Conservation (phyloP, 2,329 filamentous ascomycete genomes). For the Trichoderma guizhouense region DNA sequence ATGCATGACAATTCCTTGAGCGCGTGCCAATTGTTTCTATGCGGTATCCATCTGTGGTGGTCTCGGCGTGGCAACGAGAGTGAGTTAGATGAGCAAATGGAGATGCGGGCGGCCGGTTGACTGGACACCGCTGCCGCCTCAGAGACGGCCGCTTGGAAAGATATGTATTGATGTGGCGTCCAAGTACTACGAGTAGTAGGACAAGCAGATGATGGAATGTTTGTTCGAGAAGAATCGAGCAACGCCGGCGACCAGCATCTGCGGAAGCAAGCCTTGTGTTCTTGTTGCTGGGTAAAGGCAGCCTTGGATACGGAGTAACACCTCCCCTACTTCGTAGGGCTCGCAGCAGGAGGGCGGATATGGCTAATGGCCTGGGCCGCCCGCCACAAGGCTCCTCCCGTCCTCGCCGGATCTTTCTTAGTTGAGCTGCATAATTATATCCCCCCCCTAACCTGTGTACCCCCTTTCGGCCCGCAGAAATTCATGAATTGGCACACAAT, state of each 20-base stretch:
- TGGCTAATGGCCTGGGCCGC: conserved; percentile 20
- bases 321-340: conserved; percentile 5
- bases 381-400: conserved; percentile 36
- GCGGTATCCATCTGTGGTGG: background rate
- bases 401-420: conserved; percentile 27
- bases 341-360: conserved; percentile 3
- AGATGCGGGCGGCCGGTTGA: background rate
- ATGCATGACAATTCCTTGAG: background rate
- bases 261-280: background rate
- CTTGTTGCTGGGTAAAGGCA: background rate
- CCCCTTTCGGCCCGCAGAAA: conserved; percentile 7
- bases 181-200: background rate
- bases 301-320: background rate
- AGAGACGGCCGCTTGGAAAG: background rate
- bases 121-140: background rate
- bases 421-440: conserved; percentile 17
- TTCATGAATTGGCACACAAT: conserved; percentile 12
- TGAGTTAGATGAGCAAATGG: background rate
- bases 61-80: background rate
- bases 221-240: background rate
- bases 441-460: conserved; percentile 5
- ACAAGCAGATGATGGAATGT: background rate
- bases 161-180: background rate
- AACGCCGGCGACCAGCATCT: background rate
- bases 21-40: background rate